Base-by-base conservation (phyloP, 768 basidiomycete species). In the Lactarius trivialis region DNA sequence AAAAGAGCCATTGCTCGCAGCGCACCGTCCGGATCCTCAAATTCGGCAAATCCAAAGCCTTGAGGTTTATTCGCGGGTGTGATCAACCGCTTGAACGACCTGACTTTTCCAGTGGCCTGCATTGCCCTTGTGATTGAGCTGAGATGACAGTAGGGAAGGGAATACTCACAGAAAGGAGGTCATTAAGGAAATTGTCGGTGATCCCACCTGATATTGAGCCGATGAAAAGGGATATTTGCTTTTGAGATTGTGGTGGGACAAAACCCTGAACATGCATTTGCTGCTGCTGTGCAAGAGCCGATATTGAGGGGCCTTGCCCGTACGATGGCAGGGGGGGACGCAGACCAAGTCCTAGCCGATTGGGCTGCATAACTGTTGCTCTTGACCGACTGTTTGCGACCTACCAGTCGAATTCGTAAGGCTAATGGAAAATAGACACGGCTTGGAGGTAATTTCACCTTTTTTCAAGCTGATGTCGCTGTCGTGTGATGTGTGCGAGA, bases 31-130 rank as follows among this genome's bases (percentile, higher is more conserved):
- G 96, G 92, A 58, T 95, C 95, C 71, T 95, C 91, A 71, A 84
- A 98, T 73, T 96, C 91, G 54, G 93, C 96, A 74, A 98, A 99
- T 11, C 95, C 97, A 71, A 98, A 98, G 3, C 93, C 93, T 77
- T 95, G 91, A 7, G 95, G 90, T 73, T 95, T 92, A 70, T 95
- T 92, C 19, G 90, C 86, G 28, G 93, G 91, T 2, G 93, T 95
- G 51, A 91, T 90, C 26, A 95, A 85, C 17, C 95, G 87, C 69
- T 95, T 98, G 76, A 99, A 91, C 0, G 91, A 92, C 63, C 85
- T 85, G 63, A 98, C 78, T 4, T 86, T 84, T 15, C 97, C 97
- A 68, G 93, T 98, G 32, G 94, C 86, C 95, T 98, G 60, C 33
- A 32, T 28, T 4, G 33, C 30, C 7, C 57, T 49, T 39, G 30